Percentiles rank a stretch among this genome's conserved stretches.
Evolutionary conservation across 2,329 filamentous ascomycete genomes (phyloP).

Genomic region (Celoporthe dispersa): DNA sequence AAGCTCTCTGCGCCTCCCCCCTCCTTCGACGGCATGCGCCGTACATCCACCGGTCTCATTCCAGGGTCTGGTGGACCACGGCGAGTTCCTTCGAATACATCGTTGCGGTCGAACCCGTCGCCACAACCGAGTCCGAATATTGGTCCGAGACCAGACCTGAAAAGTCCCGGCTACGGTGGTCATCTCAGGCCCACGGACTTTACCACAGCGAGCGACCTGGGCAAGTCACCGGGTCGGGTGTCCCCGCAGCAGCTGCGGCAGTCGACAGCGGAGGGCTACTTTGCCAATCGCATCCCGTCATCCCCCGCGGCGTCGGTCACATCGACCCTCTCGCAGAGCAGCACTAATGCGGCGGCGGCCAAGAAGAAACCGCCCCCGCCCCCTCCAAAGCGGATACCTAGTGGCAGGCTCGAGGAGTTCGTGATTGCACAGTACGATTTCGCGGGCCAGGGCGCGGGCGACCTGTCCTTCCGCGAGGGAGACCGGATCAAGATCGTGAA

Average conservation of each 20-base stretch:
- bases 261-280: conserved; percentile 41
- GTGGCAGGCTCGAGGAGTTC: conserved; percentile 56
- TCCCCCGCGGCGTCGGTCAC: conserved; percentile 35
- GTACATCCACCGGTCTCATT: conserved; percentile 51
- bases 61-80: conserved; percentile 35
- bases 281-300: conserved; percentile 33
- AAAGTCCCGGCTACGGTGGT: conserved; percentile 35
- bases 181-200: conserved; percentile 49
- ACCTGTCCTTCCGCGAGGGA: conserved; percentile 76
- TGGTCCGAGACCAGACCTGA: conserved; percentile 37
- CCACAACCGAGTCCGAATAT: conserved; percentile 38
- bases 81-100: conserved; percentile 39
- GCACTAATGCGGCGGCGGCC: conserved; percentile 48
- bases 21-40: conserved; percentile 40
- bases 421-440: conserved; percentile 80
- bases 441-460: conserved; percentile 68
- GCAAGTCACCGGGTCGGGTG: conserved; percentile 36
- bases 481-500: conserved; percentile 78
- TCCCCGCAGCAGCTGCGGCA: conserved; percentile 28
- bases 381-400: conserved; percentile 60
- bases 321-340: conserved; percentile 34
- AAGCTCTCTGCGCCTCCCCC: conserved; percentile 30
- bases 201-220: conserved; percentile 48
- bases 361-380: conserved; percentile 81
- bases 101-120: conserved; percentile 30